Evolutionary conservation across 2,329 filamentous ascomycete genomes (phyloP).

Genomic region (Ophiostoma himal-ulmi): DNA sequence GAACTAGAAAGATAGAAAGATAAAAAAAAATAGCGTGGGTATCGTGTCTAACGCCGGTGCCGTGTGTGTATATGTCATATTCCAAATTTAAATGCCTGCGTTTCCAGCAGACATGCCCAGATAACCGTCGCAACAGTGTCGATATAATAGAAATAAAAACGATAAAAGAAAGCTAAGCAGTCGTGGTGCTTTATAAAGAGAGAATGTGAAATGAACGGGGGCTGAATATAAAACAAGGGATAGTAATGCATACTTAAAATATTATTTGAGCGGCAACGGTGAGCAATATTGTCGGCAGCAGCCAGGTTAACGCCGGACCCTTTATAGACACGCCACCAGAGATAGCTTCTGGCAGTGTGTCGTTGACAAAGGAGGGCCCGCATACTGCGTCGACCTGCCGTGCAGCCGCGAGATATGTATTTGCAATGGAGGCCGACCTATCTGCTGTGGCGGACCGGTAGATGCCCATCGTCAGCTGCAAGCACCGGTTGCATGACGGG

Average conservation of each 20-base stretch:
- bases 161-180: neutral
- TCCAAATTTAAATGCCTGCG: slow-evolving; percentile 12
- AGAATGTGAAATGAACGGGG: neutral
- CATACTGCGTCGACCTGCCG: slow-evolving; percentile 63
- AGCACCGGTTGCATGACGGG: slow-evolving; percentile 72
- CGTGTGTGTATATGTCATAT: slow-evolving; percentile 2
- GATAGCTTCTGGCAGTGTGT: slow-evolving; percentile 41
- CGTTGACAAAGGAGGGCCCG: slow-evolving; percentile 53
- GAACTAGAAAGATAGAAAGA: neutral
- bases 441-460: slow-evolving; percentile 66
- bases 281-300: neutral
- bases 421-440: slow-evolving; percentile 57
- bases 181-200: slow-evolving; percentile 1
- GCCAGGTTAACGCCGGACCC: neutral
- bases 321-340: neutral
- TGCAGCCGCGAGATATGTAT: slow-evolving; percentile 67
- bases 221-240: neutral
- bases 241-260: neutral
- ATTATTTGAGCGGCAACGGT: neutral
- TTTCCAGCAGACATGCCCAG: slow-evolving; percentile 11
- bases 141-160: neutral
- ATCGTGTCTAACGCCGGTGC: slow-evolving; percentile 21
- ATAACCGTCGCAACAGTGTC: neutral
- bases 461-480: slow-evolving; percentile 74
- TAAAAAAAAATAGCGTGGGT: slow-evolving; percentile 19